A percentile compares a stretch with the other conserved stretches of the same genome.
Evolutionary conservation across 2,329 filamentous ascomycete genomes (phyloP).

Genomic region (Penicillium sp.): DNA sequence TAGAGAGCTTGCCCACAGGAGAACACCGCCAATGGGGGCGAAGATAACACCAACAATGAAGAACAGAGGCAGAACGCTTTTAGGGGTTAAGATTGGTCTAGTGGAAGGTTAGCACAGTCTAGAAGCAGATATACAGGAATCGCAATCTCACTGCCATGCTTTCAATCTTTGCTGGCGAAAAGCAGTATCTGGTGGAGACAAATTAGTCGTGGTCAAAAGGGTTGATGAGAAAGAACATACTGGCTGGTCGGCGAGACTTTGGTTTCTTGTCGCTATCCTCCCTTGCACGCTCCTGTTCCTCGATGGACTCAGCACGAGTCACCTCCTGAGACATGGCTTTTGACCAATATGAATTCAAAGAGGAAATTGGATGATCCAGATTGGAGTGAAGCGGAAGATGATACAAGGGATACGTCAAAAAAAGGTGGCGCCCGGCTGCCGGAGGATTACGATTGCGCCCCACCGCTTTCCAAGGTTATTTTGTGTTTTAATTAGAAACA

Average conservation of each 20-base stretch:
- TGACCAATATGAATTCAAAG: slow-evolving; percentile 2
- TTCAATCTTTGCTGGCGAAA: slow-evolving; percentile 96
- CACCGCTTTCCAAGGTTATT: slow-evolving; percentile 5
- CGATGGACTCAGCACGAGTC: slow-evolving; percentile 41
- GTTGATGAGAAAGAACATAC: slow-evolving; percentile 49
- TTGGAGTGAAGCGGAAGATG: slow-evolving; percentile 3
- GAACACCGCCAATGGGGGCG: slow-evolving; percentile 81
- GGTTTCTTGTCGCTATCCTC: slow-evolving; percentile 63
- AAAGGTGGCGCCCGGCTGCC: slow-evolving; percentile 25
- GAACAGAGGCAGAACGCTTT: slow-evolving; percentile 88
- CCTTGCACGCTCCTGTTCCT: slow-evolving; percentile 42
- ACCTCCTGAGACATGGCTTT: slow-evolving; percentile 43
- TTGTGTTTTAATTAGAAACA: slow-evolving; percentile 3
- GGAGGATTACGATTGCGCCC: slow-evolving; percentile 13
- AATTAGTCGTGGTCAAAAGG: slow-evolving; percentile 6
- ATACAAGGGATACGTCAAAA: slow-evolving; percentile 21
- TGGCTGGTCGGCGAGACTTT: slow-evolving; percentile 89
- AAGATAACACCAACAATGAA: slow-evolving; percentile 89
- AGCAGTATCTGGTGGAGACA: slow-evolving; percentile 68
- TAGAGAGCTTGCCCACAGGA: slow-evolving; percentile 80
- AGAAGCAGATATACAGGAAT: not conserved
- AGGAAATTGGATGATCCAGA: not conserved
- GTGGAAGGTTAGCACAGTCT: slow-evolving; percentile 15
- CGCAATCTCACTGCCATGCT: slow-evolving; percentile 81
- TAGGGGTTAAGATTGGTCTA: slow-evolving; percentile 90